Evolutionary conservation across 148 eudicot genomes (phyloP), one percentile per base, ranked within the genome.

Genomic region (Rhododendron vialii): DNA sequence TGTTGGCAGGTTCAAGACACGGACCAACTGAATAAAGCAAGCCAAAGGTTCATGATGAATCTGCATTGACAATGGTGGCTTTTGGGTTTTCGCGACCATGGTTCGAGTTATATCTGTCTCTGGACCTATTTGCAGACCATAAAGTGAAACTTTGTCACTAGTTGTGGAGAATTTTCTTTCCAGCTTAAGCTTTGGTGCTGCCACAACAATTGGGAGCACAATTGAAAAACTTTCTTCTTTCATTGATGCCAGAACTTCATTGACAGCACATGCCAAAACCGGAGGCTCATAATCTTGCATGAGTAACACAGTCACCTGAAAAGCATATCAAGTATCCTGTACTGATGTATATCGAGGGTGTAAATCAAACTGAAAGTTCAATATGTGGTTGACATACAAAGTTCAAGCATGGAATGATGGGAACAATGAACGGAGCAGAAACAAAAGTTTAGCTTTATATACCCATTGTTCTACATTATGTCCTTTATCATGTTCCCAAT

Each of bases 41-140:
- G 97, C 93, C 90, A 95, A 85, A 33, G 92, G 91, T 85, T 95
- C 98, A 87, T 92, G 88, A 84, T 89, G 86, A 84, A 95, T 89
- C 91, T 92, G 95, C 89, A 90, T 76, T n/a, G 89, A 87, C 36
- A 90, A 87, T 71, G 97, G 94, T 36, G 89, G 88, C 71, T 91
- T 89, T 61, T 91, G 91, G 59, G 90, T 89, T 85, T 85, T 92
- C 83, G 84, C 81, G 48, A 87, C 67, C 63, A 95, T 83, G 38
- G 89, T 88, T 78, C 81, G 85, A 13, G 91, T 87, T 51, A 89
- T 83, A 71, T 92, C 92, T 22, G 91, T 91, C 84, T 76, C 88
- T 55, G 93, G 92, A 82, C 97, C 97, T 77, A 92, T 43, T 84
- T 90, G 93, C 59, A 90, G 80, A 53, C 94, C 94, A 88, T 91